Base-by-base conservation (phyloP, 1,284 basidiomycete species). In the Mycena citricolor region DNA sequence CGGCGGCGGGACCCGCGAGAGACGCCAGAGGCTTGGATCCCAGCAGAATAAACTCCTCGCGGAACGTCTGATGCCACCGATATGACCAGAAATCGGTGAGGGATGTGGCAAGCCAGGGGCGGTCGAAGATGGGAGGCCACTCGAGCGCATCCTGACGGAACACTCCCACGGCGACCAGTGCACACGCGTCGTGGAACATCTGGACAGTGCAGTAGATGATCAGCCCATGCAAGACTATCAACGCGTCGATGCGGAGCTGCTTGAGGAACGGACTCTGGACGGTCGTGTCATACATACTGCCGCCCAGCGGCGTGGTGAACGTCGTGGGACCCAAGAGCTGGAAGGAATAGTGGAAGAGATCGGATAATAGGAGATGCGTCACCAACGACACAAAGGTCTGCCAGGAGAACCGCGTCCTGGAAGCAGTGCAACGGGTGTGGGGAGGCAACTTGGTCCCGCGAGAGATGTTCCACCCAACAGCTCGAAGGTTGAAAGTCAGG, bases 391-490 rank as follows among this genome's bases (percentile, higher is more conserved):
- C n/a, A n/a, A n/a, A n/a, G n/a, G n/a, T n/a, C n/a, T n/a, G n/a
- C n/a, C n/a, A n/a, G n/a, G n/a, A n/a, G n/a, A n/a, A n/a, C n/a
- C n/a, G n/a, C n/a, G n/a, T n/a, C n/a, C n/a, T n/a, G n/a, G n/a
- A n/a, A n/a, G n/a, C n/a, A n/a, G n/a, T n/a, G n/a, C n/a, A n/a
- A n/a, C 71, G 66, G 7, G 62, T 67, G 54, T 77, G 71, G 12
- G 44, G 54, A 2, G 75, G 69, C 34, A 76, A 34, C 35, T 68
- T 60, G 3, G 75, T 57, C 22, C 68, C 64, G 24, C 56, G 54
- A 4, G 73, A 71, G 72, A 72, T 76, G 38, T 66, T 61, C 79
- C 79, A 82, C 19, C 73, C 76, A 26, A 67, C 54, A 4, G 78
- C 80, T 11, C 78, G 73, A 10, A 73, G 44, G 47, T 70, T 75